Base-by-base conservation (phyloP, 1,139 yeast genomes). In the Geotrichum fermentans region DNA sequence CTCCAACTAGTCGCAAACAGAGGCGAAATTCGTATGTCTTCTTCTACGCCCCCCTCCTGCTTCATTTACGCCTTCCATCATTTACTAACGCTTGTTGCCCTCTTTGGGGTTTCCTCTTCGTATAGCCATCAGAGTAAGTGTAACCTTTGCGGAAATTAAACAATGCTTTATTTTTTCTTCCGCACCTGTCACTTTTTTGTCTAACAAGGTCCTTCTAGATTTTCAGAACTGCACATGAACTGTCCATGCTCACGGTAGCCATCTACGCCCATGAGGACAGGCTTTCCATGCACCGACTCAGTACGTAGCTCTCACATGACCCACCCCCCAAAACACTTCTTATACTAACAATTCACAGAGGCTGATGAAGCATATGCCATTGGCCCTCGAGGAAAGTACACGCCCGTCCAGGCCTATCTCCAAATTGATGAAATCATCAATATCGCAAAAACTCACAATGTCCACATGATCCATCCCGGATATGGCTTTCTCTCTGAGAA, bases 381-480 rank as follows among this genome's bases (percentile, higher is more conserved):
- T 65, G 98, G 98, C 48, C 79, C 78, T 56, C 81, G 82, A 62
- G 96, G 96, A 55, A 85, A 92, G 70, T 92, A 63, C 68, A 79
- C 96, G 2, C 98, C 99, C 0, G 98, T 92, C 42, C 96, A 88
- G 64, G 97, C 98, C 8, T 92, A 92, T 66, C 75, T 92, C 62
- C 97, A 90, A 66, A 88, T 89, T 61, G 98, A 92, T 68, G 97
- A 92, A 72, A 92, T 92, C 60, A 84, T 92, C 70, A 75, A 75
- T 58, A 92, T 92, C 62, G 98, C 98, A 51, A 82, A 82, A 68
- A 77, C 79, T 56, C 96, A 90, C 69, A 74, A 77, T 33, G 99
- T 90, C 50, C 83, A 88, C 69, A 90, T 92, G 95, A 90, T 92
- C 68, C 98, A 92, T 67, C 99, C 99, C 8, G 99, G 99, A 60